A percentile compares a stretch with the other conserved stretches of the same genome.
Conservation (phyloP, 2,329 filamentous ascomycete species). For the Xylariaceae sp. region DNA sequence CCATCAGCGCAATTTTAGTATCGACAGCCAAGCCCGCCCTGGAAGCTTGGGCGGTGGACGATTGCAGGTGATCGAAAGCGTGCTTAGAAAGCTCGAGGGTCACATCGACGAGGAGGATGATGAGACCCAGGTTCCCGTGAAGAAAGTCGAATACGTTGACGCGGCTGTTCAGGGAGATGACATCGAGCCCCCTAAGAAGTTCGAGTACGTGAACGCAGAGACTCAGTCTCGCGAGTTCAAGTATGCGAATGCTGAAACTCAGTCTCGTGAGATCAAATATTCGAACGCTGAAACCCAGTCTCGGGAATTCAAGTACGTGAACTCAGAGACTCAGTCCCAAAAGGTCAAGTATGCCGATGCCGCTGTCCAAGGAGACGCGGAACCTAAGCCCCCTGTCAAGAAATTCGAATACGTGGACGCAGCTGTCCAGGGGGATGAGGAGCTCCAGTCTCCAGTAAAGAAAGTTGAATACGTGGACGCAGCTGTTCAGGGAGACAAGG, state of each 20-base stretch:
- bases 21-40: slow-evolving; percentile 52
- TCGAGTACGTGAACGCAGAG: slow-evolving; percentile 40
- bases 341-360: neutral
- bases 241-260: too few species aligned
- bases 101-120: slow-evolving; percentile 45
- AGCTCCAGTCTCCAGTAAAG: neutral
- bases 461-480: neutral
- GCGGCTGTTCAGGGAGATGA: slow-evolving; percentile 40
- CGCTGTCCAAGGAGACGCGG: neutral
- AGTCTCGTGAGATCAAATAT: neutral
- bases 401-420: neutral
- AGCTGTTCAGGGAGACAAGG: neutral
- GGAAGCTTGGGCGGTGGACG: slow-evolving; percentile 51
- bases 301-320: neutral
- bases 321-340: neutral
- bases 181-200: slow-evolving; percentile 33
- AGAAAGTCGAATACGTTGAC: slow-evolving; percentile 34
- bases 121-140: slow-evolving; percentile 34
- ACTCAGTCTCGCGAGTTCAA: slow-evolving; percentile 46
- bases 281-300: neutral
- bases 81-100: slow-evolving; percentile 52
- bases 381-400: neutral
- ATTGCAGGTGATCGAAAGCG: slow-evolving; percentile 48
- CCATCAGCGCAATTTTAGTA: slow-evolving; percentile 53
- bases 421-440: neutral